phyloP scores from a whole-genome alignment of 2,329 filamentous ascomycete species.

The Diaporthe eres region DNA sequence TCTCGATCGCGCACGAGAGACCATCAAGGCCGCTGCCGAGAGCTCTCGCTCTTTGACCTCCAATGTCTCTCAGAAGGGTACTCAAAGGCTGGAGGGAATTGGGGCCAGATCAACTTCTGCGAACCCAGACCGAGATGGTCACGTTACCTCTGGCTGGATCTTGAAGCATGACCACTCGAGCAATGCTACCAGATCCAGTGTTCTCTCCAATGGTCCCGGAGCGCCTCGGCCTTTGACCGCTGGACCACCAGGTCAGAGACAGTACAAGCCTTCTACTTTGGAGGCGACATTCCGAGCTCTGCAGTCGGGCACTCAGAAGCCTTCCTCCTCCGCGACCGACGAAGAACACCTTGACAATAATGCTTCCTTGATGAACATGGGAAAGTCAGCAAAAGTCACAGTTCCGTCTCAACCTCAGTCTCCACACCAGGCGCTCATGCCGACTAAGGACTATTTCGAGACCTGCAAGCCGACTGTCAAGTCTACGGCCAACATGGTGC shows the following conservation, averaged over 20 bases:
- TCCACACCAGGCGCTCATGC: conserved; percentile 29
- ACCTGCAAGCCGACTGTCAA: conserved; percentile 40
- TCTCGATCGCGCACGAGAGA: conserved; percentile 49
- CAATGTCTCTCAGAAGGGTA: conserved; percentile 39
- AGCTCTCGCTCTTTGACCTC: conserved; percentile 43
- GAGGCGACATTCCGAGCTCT: conserved; percentile 56
- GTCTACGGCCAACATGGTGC: conserved; percentile 39
- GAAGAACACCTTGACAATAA: conserved; percentile 16
- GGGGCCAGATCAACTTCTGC: conserved; percentile 2
- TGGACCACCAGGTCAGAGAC: conserved; percentile 68
- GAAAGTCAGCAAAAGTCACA: background rate
- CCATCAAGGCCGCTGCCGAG: conserved; percentile 41
- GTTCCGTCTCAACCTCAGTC: background rate
- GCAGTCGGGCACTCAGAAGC: conserved; percentile 45
- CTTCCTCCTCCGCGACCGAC: background rate
- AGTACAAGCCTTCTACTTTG: conserved; percentile 60
- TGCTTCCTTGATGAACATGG: background rate
- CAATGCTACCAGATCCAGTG: conserved; percentile 41
- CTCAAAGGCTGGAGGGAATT: background rate
- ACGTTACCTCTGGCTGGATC: conserved; percentile 35
- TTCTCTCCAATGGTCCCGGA: conserved; percentile 54
- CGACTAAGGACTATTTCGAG: background rate
- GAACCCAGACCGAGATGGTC: conserved; percentile 28
- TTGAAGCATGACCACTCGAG: conserved; percentile 40
- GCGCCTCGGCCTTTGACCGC: conserved; percentile 67